A percentile compares a stretch with the other conserved stretches of the same genome.
phyloP scores from a whole-genome alignment of 2,329 filamentous ascomycete species.

The Phialemoniopsis sp. region DNA sequence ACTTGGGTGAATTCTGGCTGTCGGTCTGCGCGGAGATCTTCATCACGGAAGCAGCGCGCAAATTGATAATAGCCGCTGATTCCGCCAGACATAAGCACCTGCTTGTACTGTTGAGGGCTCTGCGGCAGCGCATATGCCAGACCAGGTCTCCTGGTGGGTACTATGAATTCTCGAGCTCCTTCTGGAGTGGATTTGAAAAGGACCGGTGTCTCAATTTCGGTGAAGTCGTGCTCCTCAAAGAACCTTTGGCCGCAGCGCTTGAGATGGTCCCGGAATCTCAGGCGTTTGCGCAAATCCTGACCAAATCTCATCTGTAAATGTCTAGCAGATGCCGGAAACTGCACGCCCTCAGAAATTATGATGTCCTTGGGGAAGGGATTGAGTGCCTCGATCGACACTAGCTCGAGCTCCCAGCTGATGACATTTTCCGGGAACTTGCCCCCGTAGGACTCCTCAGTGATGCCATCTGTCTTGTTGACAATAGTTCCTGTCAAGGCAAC shows the following conservation, averaged over 20 bases:
- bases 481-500: conserved; percentile 40
- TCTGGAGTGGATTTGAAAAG: conserved; percentile 98
- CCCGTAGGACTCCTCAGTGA: conserved; percentile 2
- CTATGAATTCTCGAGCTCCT: conserved; percentile 89
- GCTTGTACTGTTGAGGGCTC: conserved; percentile 97
- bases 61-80: conserved; percentile 84
- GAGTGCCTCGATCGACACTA: conserved; percentile 61
- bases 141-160: conserved; percentile 75
- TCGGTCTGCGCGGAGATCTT: conserved; percentile 85
- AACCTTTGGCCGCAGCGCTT: conserved; percentile 32
- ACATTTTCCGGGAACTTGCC: conserved; percentile 12
- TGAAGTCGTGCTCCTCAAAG: conserved; percentile 56
- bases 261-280: conserved; percentile 65
- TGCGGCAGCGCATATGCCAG: conserved; percentile 89
- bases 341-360: conserved; percentile 68
- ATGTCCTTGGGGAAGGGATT: conserved; percentile 73
- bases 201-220: conserved; percentile 85
- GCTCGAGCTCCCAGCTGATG: conserved; percentile 49
- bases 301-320: conserved; percentile 85
- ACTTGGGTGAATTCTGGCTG: conserved; percentile 97
- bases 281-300: conserved; percentile 57
- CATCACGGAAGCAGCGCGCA: conserved; percentile 91
- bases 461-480: conserved; percentile 8
- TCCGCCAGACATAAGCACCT: conserved; percentile 91
- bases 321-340: conserved; percentile 70